These are phyloP conservation scores for Staphylotrichum tortipilum DNA, from an alignment of 495 filamentous ascomycete species.

Conservation along the genomic window DNA sequence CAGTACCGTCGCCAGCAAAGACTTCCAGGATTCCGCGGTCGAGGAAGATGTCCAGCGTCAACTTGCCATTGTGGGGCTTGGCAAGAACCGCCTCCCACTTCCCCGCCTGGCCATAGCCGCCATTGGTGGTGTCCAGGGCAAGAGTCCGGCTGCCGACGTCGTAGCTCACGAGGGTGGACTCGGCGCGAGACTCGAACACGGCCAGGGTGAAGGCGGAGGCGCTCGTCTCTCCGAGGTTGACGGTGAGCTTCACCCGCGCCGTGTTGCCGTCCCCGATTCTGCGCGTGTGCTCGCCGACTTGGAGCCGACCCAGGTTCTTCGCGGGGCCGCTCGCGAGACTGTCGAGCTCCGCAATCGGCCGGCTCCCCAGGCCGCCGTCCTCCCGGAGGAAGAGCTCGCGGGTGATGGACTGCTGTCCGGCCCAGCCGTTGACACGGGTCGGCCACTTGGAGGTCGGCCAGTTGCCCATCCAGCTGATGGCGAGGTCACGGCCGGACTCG, in stretches of 20 bases:
- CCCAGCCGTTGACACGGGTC: slow-evolving; percentile 1
- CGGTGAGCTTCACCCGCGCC: neutral
- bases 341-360: slow-evolving; percentile 1
- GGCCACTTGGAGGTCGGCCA: neutral
- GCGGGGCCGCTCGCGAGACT: neutral
- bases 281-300: neutral
- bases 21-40: neutral
- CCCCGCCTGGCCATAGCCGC: neutral
- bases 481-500: neutral
- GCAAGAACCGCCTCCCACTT: slow-evolving; percentile 1
- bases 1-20: neutral
- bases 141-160: neutral
- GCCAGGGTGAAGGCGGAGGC: neutral
- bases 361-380: slow-evolving; percentile 1
- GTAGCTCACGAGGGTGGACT: neutral
- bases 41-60: neutral
- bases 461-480: slow-evolving; percentile 1
- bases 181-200: neutral
- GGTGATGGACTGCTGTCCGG: slow-evolving; percentile 1
- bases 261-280: neutral
- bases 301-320: neutral
- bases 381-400: neutral
- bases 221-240: neutral
- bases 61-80: neutral
- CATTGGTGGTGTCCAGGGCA: neutral